Evolutionary conservation across 345 rosid genomes (phyloP), one percentile per base, ranked within the genome.

Genomic region (Sapria himalayana): DNA sequence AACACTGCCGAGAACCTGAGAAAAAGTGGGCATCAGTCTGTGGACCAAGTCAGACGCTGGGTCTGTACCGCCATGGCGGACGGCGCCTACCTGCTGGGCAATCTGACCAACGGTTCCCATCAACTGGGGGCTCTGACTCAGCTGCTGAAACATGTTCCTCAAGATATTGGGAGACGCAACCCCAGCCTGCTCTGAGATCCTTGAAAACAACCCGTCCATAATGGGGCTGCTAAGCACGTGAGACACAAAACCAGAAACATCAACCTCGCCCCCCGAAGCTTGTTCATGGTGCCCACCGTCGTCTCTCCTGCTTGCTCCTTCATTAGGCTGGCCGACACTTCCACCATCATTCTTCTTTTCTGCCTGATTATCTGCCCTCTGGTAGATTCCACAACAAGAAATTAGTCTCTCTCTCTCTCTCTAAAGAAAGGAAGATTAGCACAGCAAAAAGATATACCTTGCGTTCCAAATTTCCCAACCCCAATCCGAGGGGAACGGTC

Each of bases 11-110:
- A 89, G 66, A 41, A 85, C 92, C 59, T 69, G 92, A 22, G 95
- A 76, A 47, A 89, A 93, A 35, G 77, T 60, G 24, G 93, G 98
- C 95, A 89, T 79, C 95, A 89, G 79, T 56, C 73, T 91, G 45
- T 73, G 95, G 25, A 89, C 62, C 79, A 89, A 76, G 51, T 67
- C 70, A 13, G 95, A 76, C 54, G 79, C 57, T 64, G 79, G 95
- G 45, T 76, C 22, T 38, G 84, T 71, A 1, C 93, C 69, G 2
- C 72, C 73, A 41, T 54, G 72, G 21, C 64, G 74, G 33, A 71
- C 60, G 51, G 62, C 53, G 35, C 84, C 93, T 37, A 77, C 72
- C 62, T 82, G 98, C 60, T 71, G 84, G 27, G 98, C 93, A 60
- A 89, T 73, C 50, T 80, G 93, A 58, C 74, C 58, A 43, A 79